Evolutionary conservation across 495 filamentous ascomycete genomes (phyloP).

Genomic region (Daldinia grandis): DNA sequence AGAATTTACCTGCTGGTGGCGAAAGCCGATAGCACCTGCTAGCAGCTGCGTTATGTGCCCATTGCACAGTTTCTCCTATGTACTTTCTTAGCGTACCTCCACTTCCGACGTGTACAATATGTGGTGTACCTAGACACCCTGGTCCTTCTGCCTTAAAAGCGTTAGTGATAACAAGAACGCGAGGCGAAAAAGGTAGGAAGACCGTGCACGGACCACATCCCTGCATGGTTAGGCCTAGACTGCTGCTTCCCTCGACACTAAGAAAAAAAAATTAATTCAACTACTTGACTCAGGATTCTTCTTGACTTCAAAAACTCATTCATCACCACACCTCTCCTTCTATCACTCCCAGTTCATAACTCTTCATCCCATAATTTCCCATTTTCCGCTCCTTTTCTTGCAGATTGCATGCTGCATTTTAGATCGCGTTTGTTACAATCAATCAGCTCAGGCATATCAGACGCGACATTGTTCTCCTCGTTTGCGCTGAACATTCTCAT

Average conservation of each 20-base stretch:
- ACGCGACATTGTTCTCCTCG: slow-evolving; percentile 16
- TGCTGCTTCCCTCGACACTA: slow-evolving; percentile 30
- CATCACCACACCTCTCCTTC: slow-evolving; percentile 30
- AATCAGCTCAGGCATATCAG: slow-evolving; percentile 30
- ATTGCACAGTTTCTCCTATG: too few relatives aligned
- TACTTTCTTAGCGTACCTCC: too few relatives aligned
- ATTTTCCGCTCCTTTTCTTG: slow-evolving; percentile 40
- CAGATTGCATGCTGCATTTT: slow-evolving; percentile 34
- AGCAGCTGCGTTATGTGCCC: background rate
- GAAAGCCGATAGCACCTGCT: background rate
- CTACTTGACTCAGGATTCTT: slow-evolving; percentile 28
- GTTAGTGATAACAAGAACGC: background rate
- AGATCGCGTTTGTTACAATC: slow-evolving; percentile 34
- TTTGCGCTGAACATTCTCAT: slow-evolving; percentile 37
- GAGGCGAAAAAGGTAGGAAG: slow-evolving; percentile 14
- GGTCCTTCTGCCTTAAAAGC: background rate
- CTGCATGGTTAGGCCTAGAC: slow-evolving; percentile 30
- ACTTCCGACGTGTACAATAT: too few relatives aligned
- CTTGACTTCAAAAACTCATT: slow-evolving; percentile 36
- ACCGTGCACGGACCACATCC: slow-evolving; percentile 13
- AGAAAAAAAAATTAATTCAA: slow-evolving; percentile 31
- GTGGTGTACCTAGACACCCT: background rate
- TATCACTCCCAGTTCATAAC: slow-evolving; percentile 26
- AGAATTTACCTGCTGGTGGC: background rate
- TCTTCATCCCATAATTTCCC: slow-evolving; percentile 27